These are phyloP conservation scores for Paramecium tetraurelia DNA, from an alignment of 73 alveolate species.

Conservation along the genomic window DNA sequence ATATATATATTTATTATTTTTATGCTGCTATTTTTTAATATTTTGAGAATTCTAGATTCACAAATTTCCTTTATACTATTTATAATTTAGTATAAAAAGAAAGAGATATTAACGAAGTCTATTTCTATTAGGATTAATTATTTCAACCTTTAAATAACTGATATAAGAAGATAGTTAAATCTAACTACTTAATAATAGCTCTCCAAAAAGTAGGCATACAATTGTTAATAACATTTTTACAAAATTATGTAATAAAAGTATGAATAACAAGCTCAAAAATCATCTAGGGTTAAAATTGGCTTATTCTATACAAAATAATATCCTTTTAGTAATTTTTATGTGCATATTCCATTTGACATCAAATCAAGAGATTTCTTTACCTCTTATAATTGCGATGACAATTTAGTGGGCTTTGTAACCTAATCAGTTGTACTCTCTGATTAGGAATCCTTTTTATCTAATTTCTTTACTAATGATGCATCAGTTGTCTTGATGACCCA, in stretches of 20 bases:
- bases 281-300: neutral
- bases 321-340: neutral
- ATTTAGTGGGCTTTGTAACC: neutral
- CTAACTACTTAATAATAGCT: neutral
- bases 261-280: neutral
- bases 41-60: neutral
- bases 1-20: neutral
- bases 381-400: neutral
- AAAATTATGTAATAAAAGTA: neutral
- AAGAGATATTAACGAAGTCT: no score
- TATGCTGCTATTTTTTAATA: neutral
- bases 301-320: neutral
- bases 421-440: conserved; percentile 11
- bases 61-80: neutral
- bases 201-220: neutral
- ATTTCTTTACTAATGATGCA: neutral
- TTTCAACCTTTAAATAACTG: neutral
- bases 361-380: neutral
- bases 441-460: neutral
- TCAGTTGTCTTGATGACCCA: neutral
- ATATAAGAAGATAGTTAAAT: neutral
- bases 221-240: neutral
- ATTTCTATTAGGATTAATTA: no score
- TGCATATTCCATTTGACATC: neutral
- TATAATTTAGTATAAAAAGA: no score